Base-by-base conservation (phyloP, 208 protist species). In the Porcisia hertigi region DNA sequence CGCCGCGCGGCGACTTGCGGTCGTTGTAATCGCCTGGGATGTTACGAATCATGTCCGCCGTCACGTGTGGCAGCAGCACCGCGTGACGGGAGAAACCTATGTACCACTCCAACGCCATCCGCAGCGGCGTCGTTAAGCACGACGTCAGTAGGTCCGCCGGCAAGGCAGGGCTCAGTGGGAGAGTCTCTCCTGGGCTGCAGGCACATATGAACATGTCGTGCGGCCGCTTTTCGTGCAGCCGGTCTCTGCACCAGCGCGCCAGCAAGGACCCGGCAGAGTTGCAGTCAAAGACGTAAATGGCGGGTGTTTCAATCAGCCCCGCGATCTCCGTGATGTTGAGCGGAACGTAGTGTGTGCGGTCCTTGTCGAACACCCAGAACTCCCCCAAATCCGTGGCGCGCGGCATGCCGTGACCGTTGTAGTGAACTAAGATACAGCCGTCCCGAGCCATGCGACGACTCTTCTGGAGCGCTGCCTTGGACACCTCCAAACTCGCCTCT, bases 391-490 rank as follows among this genome's bases (percentile, higher is more conserved):
- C 73, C 4, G 98, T 99, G 64, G 99, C 99, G 30, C 90, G 84
- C 11, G 98, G 99, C 83, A 99, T 99, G 73, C 99, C 99, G 80
- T 99, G 99, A 23, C 99, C 99, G 82, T 99, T 99, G 88, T 99
- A 99, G 83, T 99, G 99, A 25, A 99, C 93, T 14, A 99, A 77
- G 23, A 99, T 85, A 20, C 98, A 86, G 36, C 97, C 96, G 49
- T 98, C 94, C 7, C 95, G 92, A 1, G 95, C 92, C 77, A 88
- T 89, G 12, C 86, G 79, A 20, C 97, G 85, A 16, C 96, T 70
- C 47, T 87, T 89, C 30, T 88, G 60, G 74, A 99, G 96, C 20
- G 91, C 71, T 52, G 93, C 88, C 62, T 97, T 94, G 7, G 98
- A 88, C 1, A 97, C 97, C 1, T 99, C 98, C 1, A 98, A 77